Base-by-base conservation (phyloP, 768 basidiomycete species). In the Paxillus involutus region DNA sequence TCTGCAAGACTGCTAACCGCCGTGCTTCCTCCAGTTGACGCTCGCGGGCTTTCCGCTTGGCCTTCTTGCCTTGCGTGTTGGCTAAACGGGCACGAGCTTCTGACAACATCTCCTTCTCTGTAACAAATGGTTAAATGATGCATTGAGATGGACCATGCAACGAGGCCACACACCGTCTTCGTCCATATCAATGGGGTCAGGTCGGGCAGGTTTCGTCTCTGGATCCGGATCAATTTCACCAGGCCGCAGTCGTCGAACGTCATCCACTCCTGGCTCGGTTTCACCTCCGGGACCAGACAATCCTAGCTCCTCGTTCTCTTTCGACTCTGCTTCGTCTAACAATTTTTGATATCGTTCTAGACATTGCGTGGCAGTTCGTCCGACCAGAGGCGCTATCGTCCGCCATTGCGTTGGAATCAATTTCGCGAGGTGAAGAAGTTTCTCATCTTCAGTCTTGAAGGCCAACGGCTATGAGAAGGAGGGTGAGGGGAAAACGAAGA, bases 331-430 rank as follows among this genome's bases (percentile, higher is more conserved):
- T 66, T 98, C 97, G 70, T 99, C 97, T 32, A 98, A 75, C 4
- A 99, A 80, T 71, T 96, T 98, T 70, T 99, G 97, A 73, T 99
- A 99, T 33, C 97, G 87, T 71, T 99, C 97, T 30, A 98, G 75
- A 75, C 97, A 99, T 68, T 99, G 97, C 0, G 91, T 96, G 1
- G 97, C 97, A 1, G 97, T 98, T 29, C 97, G 84, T 40, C 97
- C 97, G 52, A 99, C 97, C 57, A 97, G 96, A 47, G 97, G 97
- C 4, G 97, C 95, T 62, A 99, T 96, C 21, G 97, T 98, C 29
- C 97, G 88, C 97, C 97, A 99, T 77, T 99, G 97, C 0, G 97
- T 98, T 0, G 97, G 97, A 94, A 98, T 99, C 55, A 98, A 79
- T 73, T 98, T 98, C 41, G 97, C 97, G 21, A 98, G 84, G 70